phyloP scores from a whole-genome alignment of 192 early-diverging fungal genomes.

The Phycomyces blakesleeanus region DNA sequence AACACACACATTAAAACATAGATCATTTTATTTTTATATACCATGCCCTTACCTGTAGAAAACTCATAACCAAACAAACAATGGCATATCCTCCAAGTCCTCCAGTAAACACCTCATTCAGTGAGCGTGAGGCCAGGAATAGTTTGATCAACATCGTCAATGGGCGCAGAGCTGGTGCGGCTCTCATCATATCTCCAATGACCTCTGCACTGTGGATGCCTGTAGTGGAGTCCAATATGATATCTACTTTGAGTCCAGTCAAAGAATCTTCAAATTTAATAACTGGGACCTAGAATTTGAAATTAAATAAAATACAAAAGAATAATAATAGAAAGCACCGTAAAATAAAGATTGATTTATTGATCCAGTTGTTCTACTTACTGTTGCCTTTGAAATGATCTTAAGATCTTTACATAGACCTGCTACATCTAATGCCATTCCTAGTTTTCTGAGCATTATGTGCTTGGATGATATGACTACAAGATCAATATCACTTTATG shows the following conservation, averaged over 20 bases:
- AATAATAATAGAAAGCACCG: too few species aligned
- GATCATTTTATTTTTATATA: not conserved
- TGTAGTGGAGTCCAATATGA: constrained; percentile 73
- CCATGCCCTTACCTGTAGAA: constrained; percentile 67
- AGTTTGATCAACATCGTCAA: constrained; percentile 83
- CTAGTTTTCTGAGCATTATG: constrained; percentile 40
- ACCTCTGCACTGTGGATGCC: constrained; percentile 59
- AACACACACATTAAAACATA: not conserved
- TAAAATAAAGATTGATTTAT: too few species aligned
- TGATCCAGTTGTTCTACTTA: not conserved
- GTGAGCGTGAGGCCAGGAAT: constrained; percentile 64
- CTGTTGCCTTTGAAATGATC: constrained; percentile 9
- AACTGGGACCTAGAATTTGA: constrained; percentile 87
- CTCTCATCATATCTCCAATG: constrained; percentile 52
- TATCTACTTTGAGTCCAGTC: constrained; percentile 76
- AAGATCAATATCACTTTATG: constrained; percentile 42
- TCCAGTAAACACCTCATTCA: constrained; percentile 87
- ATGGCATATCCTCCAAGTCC: constrained; percentile 86
- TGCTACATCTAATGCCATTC: constrained; percentile 32
- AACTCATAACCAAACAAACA: constrained; percentile 70
- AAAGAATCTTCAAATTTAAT: constrained; percentile 80
- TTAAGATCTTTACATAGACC: not conserved
- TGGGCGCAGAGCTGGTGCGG: constrained; percentile 58
- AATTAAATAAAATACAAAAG: too few species aligned
- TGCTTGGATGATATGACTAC: constrained; percentile 21